A percentile compares a stretch with the other conserved stretches of the same genome.
phyloP scores from a whole-genome alignment of 305 asterid genomes.

The Solanum hybrid region DNA sequence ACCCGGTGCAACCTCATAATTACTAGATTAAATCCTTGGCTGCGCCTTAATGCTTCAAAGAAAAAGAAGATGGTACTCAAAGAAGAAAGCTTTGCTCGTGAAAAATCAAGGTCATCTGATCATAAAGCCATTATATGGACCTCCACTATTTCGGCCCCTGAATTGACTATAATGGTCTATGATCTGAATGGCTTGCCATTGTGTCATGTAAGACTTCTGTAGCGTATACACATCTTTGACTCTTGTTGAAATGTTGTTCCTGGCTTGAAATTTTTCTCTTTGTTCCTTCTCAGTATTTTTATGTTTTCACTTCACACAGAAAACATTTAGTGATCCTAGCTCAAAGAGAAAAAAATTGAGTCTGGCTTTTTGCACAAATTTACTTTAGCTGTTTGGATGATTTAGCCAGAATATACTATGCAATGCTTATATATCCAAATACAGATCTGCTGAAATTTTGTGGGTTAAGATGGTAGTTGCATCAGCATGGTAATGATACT shows the following conservation, averaged over 20 bases:
- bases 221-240: background rate
- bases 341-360: background rate
- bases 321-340: background rate
- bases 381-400: background rate
- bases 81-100: constrained; percentile 42
- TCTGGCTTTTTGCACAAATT: background rate
- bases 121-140: constrained; percentile 82
- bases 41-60: constrained; percentile 52
- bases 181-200: constrained; percentile 65
- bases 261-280: background rate
- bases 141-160: constrained; percentile 85
- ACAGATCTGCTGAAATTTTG: background rate
- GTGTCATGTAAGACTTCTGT: constrained; percentile 61
- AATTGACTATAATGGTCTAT: constrained; percentile 81
- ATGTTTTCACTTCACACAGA: background rate
- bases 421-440: background rate
- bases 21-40: constrained; percentile 70
- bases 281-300: background rate
- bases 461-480: background rate
- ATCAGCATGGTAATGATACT: background rate
- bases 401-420: background rate
- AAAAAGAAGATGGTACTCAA: constrained; percentile 46
- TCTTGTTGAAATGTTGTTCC: background rate
- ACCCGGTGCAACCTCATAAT: constrained; percentile 74
- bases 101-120: constrained; percentile 47